These are phyloP conservation scores for Sanghuangporus sanghuang DNA, from an alignment of 1,284 basidiomycete genomes.

Conservation along the genomic window DNA sequence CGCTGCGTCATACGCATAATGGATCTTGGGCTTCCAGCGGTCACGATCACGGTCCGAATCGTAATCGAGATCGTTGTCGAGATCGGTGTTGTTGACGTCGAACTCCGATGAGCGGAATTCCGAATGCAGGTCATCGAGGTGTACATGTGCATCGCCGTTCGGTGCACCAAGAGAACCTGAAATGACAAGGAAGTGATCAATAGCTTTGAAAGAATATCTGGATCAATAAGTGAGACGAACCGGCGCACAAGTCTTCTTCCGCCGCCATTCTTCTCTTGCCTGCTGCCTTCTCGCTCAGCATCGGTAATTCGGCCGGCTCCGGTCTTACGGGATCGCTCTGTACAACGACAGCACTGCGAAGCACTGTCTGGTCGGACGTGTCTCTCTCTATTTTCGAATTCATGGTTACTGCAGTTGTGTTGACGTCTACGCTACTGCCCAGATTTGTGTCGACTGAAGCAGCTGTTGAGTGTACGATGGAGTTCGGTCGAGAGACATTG, in stretches of 20 bases:
- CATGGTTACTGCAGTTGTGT: no score
- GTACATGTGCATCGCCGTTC: slow-evolving; percentile 20
- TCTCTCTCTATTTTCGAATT: background rate
- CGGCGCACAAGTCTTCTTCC: slow-evolving; percentile 26
- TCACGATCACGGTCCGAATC: background rate
- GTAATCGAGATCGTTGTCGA: background rate
- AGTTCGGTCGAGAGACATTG: slow-evolving; percentile 3
- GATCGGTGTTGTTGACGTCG: slow-evolving; percentile 34
- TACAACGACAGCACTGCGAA: background rate
- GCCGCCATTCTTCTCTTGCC: slow-evolving; percentile 69
- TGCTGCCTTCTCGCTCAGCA: slow-evolving; percentile 71
- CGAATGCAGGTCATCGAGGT: slow-evolving; percentile 32
- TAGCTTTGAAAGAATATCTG: background rate
- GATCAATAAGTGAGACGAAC: slow-evolving; percentile 3
- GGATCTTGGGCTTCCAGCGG: slow-evolving; percentile 24
- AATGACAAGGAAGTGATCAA: background rate
- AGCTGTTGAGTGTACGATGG: slow-evolving; percentile 5
- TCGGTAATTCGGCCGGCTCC: slow-evolving; percentile 30
- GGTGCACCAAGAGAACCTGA: background rate
- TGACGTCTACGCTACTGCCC: background rate
- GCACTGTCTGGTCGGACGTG: background rate
- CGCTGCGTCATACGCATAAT: slow-evolving; percentile 78
- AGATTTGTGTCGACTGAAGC: background rate
- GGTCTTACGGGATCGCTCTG: slow-evolving; percentile 15
- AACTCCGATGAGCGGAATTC: slow-evolving; percentile 32